Evolutionary conservation across 1,284 basidiomycete genomes (phyloP).

Genomic region (Cryptococcus amylolentus): DNA sequence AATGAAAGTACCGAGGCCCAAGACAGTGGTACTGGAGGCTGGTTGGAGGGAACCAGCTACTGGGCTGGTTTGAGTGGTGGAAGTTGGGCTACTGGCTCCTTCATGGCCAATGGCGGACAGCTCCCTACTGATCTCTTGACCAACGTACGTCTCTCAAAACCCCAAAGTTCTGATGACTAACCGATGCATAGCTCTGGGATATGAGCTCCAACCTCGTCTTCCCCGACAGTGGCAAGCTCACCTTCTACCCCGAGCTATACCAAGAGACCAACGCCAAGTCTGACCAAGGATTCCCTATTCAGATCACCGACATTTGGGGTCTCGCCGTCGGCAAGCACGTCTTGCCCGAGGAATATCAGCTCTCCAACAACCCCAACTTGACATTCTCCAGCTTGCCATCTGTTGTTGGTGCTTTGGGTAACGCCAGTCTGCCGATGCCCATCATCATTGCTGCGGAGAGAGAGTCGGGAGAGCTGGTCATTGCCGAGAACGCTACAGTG

Average conservation of each 20-base stretch:
- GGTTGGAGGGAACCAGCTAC: constrained; percentile 44
- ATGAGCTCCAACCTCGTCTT: constrained; percentile 51
- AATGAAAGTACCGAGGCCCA: constrained; percentile 26
- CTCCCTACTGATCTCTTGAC: constrained; percentile 38
- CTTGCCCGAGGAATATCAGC: constrained; percentile 40
- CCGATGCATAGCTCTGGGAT: constrained; percentile 42
- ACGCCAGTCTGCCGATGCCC: constrained; percentile 43
- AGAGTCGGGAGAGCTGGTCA: constrained; percentile 48
- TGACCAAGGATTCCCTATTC: constrained; percentile 40
- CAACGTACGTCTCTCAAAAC: constrained; percentile 25
- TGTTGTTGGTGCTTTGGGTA: constrained; percentile 25
- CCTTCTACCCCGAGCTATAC: constrained; percentile 49
- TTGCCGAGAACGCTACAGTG: constrained; percentile 50
- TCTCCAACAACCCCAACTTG: constrained; percentile 42
- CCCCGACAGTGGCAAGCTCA: constrained; percentile 45
- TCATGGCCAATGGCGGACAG: constrained; percentile 42
- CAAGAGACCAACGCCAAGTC: constrained; percentile 43
- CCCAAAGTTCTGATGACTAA: not conserved
- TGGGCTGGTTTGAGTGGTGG: constrained; percentile 48
- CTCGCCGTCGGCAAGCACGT: constrained; percentile 47
- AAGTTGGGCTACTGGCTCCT: constrained; percentile 45
- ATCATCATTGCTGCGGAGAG: constrained; percentile 53
- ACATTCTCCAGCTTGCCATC: constrained; percentile 36
- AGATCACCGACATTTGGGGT: constrained; percentile 48
- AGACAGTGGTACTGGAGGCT: constrained; percentile 39